phyloP scores from a whole-genome alignment of 1,284 basidiomycete species.

The Xerocomus amazonicus region DNA sequence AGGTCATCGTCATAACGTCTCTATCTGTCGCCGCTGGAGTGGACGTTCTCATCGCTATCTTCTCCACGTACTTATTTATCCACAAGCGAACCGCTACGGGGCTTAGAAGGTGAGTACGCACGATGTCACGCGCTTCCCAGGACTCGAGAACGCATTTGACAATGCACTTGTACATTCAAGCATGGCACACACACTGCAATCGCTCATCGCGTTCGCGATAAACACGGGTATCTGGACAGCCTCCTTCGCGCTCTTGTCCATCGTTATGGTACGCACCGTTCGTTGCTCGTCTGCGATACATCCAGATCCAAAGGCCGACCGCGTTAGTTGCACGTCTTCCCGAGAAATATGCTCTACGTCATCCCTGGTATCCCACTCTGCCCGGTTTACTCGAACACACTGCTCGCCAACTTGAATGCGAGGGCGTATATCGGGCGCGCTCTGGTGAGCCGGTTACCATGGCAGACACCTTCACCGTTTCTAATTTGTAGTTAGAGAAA shows the following conservation, averaged over 20 bases:
- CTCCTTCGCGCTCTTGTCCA: slow-evolving; percentile 8
- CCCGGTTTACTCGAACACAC: slow-evolving; percentile 13
- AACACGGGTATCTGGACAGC: slow-evolving; percentile 19
- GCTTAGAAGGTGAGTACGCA: background rate
- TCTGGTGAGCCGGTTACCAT: no score
- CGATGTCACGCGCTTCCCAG: no score
- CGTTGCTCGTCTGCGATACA: accelerated
- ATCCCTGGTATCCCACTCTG: slow-evolving; percentile 5
- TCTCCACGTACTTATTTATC: slow-evolving; percentile 7
- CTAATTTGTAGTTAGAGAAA: no score
- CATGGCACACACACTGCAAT: slow-evolving; percentile 10
- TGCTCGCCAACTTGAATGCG: slow-evolving; percentile 17
- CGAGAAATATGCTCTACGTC: background rate
- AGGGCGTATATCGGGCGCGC: slow-evolving; percentile 12
- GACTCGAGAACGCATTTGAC: background rate
- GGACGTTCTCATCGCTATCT: slow-evolving; percentile 7
- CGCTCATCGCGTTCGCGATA: slow-evolving; percentile 12
- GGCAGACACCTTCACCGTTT: no score
- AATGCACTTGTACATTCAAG: background rate
- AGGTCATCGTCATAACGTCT: background rate
- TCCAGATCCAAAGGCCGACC: background rate
- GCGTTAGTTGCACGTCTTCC: background rate
- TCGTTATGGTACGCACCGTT: slow-evolving; percentile 12
- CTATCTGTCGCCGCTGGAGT: slow-evolving; percentile 3
- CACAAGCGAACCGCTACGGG: background rate